These are phyloP conservation scores for Westerdykella sp. DNA, from an alignment of 2,329 filamentous ascomycete species.

Conservation along the genomic window DNA sequence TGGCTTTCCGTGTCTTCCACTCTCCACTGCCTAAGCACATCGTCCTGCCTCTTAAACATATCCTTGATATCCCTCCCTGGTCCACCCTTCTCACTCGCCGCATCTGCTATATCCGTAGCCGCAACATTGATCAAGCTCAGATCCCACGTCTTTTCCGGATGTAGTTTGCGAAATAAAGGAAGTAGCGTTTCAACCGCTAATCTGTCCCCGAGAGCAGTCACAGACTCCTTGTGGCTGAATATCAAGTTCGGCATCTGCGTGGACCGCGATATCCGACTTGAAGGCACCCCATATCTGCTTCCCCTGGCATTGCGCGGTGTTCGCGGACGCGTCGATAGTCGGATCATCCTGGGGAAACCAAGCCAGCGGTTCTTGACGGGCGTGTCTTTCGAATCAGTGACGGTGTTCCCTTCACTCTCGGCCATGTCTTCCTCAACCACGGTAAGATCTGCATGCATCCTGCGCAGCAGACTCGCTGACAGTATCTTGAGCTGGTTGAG, in stretches of 20 bases:
- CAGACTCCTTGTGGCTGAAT: constrained; percentile 55
- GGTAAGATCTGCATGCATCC: constrained; percentile 73
- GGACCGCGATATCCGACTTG: constrained; percentile 68
- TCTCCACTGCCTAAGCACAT: constrained; percentile 61
- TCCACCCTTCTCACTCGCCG: constrained; percentile 41
- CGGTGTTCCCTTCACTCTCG: constrained; percentile 45
- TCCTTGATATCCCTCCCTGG: constrained; percentile 66
- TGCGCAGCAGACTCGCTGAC: constrained; percentile 62
- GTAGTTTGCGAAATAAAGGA: constrained; percentile 67
- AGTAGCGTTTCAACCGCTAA: constrained; percentile 64
- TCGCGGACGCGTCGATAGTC: constrained; percentile 68
- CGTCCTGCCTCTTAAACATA: constrained; percentile 76
- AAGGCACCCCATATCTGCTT: constrained; percentile 36
- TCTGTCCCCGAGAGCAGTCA: constrained; percentile 58
- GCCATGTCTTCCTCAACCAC: constrained; percentile 42
- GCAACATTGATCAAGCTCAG: constrained; percentile 80
- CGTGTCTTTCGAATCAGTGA: constrained; percentile 1
- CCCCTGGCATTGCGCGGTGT: constrained; percentile 49
- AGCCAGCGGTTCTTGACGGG: constrained; percentile 54
- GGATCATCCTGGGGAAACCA: constrained; percentile 72
- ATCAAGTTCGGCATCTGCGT: constrained; percentile 65
- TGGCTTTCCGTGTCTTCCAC: constrained; percentile 44
- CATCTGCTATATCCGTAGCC: constrained; percentile 70
- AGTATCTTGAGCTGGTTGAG: constrained; percentile 63
- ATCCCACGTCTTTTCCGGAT: constrained; percentile 67